Evolutionary conservation across 257 asterid genomes (phyloP).

Genomic region (Penstemon eatonii): DNA sequence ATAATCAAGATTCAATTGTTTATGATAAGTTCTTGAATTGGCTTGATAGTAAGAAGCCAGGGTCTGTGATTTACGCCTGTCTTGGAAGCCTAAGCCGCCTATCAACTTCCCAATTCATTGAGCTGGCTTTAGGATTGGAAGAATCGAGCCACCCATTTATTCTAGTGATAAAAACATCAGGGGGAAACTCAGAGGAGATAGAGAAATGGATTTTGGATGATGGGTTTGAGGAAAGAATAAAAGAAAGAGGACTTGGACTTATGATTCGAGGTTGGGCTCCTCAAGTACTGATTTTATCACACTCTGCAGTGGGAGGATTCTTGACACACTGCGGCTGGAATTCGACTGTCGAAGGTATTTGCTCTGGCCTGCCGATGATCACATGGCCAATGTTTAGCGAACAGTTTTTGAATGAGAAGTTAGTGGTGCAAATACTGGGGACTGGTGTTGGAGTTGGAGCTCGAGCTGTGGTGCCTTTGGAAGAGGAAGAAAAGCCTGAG

Average conservation of each 20-base stretch:
- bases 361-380: constrained; percentile 48
- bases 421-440: constrained; percentile 28
- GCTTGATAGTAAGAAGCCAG: constrained; percentile 37
- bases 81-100: constrained; percentile 45
- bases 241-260: constrained; percentile 47
- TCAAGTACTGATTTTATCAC: constrained; percentile 41
- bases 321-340: constrained; percentile 49
- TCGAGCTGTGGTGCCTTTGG: constrained; percentile 17
- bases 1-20: constrained; percentile 24
- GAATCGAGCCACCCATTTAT: constrained; percentile 43
- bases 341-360: constrained; percentile 41
- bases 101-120: constrained; percentile 32
- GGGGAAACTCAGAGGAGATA: constrained; percentile 24
- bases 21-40: constrained; percentile 34
- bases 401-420: constrained; percentile 47
- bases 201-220: constrained; percentile 44
- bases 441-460: constrained; percentile 35
- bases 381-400: constrained; percentile 50
- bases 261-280: constrained; percentile 63
- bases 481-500: constrained; percentile 23
- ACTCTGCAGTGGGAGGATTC: constrained; percentile 38
- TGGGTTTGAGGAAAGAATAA: constrained; percentile 41
- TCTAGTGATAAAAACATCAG: constrained; percentile 41
- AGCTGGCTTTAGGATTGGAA: constrained; percentile 47
- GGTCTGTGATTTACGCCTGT: constrained; percentile 45